A percentile compares a stretch with the other conserved stretches of the same genome.
Conservation (phyloP, 441 rosid genomes). For the Iberis amara region DNA sequence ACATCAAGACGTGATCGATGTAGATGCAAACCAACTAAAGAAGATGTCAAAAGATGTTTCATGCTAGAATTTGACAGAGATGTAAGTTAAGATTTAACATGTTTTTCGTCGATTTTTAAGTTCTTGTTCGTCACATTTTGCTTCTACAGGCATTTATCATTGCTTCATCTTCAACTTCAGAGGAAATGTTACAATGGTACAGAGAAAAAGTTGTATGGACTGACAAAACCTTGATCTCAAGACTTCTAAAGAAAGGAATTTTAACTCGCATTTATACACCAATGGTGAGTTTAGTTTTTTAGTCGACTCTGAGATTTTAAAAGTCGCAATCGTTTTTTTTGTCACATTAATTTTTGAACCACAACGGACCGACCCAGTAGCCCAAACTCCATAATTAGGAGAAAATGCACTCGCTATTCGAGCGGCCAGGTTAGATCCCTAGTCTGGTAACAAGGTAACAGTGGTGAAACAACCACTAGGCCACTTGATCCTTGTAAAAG, state of each 20-base stretch:
- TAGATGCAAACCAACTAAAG: conserved; percentile 85
- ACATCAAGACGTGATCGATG: conserved; percentile 84
- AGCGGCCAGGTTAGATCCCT: too few species aligned
- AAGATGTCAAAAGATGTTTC: conserved; percentile 84
- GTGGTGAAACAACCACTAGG: too few species aligned
- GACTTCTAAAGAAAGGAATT: conserved; percentile 69
- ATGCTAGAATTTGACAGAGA: conserved; percentile 80
- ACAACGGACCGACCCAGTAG: too few species aligned
- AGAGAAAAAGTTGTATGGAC: conserved; percentile 75
- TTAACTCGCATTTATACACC: conserved; percentile 72
- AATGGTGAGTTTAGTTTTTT: conserved; percentile 54
- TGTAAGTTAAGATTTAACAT: conserved; percentile 67
- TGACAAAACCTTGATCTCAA: conserved; percentile 45
- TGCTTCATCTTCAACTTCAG: conserved; percentile 83
- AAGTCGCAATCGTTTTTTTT: too few species aligned
- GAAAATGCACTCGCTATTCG: too few species aligned
- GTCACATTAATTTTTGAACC: too few species aligned
- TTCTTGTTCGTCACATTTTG: conserved; percentile 19
- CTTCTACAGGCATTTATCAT: conserved; percentile 77
- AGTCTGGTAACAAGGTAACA: too few species aligned
- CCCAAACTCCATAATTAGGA: too few species aligned
- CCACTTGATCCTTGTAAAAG: too few species aligned
- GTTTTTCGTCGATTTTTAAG: neutral
- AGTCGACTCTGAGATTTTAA: too few species aligned
- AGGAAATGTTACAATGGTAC: conserved; percentile 90